A percentile compares a stretch with the other conserved stretches of the same genome.
Conservation (phyloP, 768 basidiomycete species). For the Candolleomyces aberdarensis region DNA sequence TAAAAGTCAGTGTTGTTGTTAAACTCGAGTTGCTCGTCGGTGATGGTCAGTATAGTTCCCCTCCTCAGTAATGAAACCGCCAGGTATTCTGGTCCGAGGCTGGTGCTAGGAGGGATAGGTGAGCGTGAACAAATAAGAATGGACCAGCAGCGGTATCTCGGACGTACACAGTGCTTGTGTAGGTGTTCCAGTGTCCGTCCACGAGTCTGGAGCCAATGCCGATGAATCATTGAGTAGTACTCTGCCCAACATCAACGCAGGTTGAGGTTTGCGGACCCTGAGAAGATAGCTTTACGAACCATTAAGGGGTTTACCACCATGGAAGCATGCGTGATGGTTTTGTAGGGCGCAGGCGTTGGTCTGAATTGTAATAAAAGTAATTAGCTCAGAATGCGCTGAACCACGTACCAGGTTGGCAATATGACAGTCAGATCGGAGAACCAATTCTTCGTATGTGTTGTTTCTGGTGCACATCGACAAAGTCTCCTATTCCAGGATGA, state of each 20-base stretch:
- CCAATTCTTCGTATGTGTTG: constrained; percentile 55
- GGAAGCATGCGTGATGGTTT: constrained; percentile 76
- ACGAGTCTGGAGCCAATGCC: constrained; percentile 55
- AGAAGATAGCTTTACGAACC: constrained; percentile 30
- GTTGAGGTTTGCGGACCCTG: not conserved
- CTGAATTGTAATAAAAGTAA: constrained; percentile 33
- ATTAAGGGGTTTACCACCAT: constrained; percentile 74
- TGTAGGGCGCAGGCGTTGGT: constrained; percentile 48
- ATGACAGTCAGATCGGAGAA: constrained; percentile 48
- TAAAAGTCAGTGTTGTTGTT: constrained; percentile 44
- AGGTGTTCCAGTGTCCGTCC: constrained; percentile 81
- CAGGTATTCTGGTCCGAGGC: constrained; percentile 76
- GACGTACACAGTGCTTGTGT: constrained; percentile 62
- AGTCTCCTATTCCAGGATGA: constrained; percentile 57
- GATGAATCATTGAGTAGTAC: constrained; percentile 67
- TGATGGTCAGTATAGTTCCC: constrained; percentile 58
- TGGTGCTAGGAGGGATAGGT: constrained; percentile 44
- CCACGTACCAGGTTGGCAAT: constrained; percentile 43
- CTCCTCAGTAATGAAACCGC: constrained; percentile 57
- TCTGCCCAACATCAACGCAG: constrained; percentile 42
- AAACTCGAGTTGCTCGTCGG: constrained; percentile 62
- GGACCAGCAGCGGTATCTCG: not conserved
- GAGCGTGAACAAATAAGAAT: constrained; percentile 1
- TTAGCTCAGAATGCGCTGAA: not conserved
- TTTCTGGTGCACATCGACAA: constrained; percentile 57